These are phyloP conservation scores for Coniophora puteana DNA, from an alignment of 1,284 basidiomycete species.

Conservation along the genomic window DNA sequence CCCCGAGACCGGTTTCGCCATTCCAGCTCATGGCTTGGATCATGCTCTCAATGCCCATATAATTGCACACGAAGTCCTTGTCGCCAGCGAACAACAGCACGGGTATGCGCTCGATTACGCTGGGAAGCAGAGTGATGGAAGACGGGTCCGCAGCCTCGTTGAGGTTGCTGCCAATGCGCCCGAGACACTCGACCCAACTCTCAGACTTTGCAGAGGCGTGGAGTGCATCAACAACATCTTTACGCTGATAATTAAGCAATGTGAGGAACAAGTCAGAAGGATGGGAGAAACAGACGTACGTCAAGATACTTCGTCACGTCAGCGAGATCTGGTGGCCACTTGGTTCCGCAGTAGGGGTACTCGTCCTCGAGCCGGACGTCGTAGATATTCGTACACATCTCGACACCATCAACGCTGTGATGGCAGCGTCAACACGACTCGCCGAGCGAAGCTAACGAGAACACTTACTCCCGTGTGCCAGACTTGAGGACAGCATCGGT, in stretches of 20 bases:
- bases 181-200: conserved; percentile 88
- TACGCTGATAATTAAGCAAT: conserved; percentile 43
- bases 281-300: conserved; percentile 43
- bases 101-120: conserved; percentile 73
- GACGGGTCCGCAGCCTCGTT: conserved; percentile 57
- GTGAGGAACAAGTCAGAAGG: conserved; percentile 5
- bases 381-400: conserved; percentile 92
- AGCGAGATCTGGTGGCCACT: conserved; percentile 92
- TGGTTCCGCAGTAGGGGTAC: conserved; percentile 93
- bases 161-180: conserved; percentile 67
- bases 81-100: conserved; percentile 94
- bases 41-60: conserved; percentile 86
- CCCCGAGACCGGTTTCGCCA: conserved; percentile 81
- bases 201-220: conserved; percentile 80
- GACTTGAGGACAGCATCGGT: conserved; percentile 58
- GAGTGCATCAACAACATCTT: conserved; percentile 79
- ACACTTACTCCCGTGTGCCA: conserved; percentile 54
- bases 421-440: neutral
- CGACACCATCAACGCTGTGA: conserved; percentile 62
- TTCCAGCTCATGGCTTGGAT: conserved; percentile 85
- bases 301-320: conserved; percentile 79
- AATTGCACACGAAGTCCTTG: conserved; percentile 96
- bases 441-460: neutral
- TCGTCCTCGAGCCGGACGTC: conserved; percentile 88
- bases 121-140: conserved; percentile 77